Percentiles rank a stretch among this genome's conserved stretches.
Conservation (phyloP, 1,284 basidiomycete species). For the Cystobasidiaceae sp. region DNA sequence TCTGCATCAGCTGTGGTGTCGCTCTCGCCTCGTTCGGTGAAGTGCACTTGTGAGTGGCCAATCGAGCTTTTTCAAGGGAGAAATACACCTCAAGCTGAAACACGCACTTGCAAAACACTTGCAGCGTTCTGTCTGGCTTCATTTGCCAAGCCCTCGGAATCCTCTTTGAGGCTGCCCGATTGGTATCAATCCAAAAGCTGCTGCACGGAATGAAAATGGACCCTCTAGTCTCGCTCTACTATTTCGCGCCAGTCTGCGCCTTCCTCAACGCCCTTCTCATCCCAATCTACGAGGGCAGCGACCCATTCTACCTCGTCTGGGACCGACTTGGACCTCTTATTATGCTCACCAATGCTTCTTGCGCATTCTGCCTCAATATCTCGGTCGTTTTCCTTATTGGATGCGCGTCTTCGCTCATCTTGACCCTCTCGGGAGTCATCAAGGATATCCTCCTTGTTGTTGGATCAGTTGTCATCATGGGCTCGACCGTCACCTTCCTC, state of each 20-base stretch:
- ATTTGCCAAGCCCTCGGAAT: slow-evolving; percentile 50
- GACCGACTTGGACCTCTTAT: slow-evolving; percentile 48
- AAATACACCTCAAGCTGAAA: too few relatives aligned
- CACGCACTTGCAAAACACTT: too few relatives aligned
- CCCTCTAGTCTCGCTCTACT: slow-evolving; percentile 51
- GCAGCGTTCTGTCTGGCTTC: slow-evolving; percentile 45
- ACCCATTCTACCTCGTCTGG: slow-evolving; percentile 48
- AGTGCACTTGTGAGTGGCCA: slow-evolving; percentile 45
- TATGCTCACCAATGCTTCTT: slow-evolving; percentile 50
- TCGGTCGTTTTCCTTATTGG: slow-evolving; percentile 51
- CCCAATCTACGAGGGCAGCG: slow-evolving; percentile 50
- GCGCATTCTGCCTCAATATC: slow-evolving; percentile 52
- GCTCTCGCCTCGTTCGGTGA: slow-evolving; percentile 46
- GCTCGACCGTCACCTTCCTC: slow-evolving; percentile 48
- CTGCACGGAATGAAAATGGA: slow-evolving; percentile 52
- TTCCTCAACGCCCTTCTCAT: slow-evolving; percentile 49
- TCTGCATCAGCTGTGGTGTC: slow-evolving; percentile 50
- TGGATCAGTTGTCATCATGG: slow-evolving; percentile 49
- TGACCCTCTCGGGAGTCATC: slow-evolving; percentile 49
- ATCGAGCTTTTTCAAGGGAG: too few relatives aligned
- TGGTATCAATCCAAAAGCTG: slow-evolving; percentile 52
- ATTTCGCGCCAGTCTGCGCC: slow-evolving; percentile 51
- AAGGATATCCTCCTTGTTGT: slow-evolving; percentile 51
- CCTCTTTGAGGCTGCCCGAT: slow-evolving; percentile 50
- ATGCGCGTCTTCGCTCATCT: slow-evolving; percentile 48